Percentiles rank a stretch among this genome's conserved stretches.
These are phyloP conservation scores for Talaromyces borbonicus DNA, from an alignment of 495 filamentous ascomycete genomes.

Conservation along the genomic window DNA sequence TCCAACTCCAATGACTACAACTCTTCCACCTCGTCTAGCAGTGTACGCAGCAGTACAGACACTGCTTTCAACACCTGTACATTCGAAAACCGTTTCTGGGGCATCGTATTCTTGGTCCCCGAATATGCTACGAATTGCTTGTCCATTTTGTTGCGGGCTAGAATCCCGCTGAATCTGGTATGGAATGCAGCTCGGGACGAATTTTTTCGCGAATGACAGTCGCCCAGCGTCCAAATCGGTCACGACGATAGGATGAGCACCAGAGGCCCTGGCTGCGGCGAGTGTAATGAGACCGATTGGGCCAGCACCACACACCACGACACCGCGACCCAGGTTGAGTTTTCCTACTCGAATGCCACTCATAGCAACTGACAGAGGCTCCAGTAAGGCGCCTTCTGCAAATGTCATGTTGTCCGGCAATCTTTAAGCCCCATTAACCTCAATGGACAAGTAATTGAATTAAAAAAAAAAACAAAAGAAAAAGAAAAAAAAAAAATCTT, in stretches of 20 bases:
- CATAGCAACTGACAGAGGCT: slow-evolving; percentile 68
- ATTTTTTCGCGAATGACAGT: slow-evolving; percentile 47
- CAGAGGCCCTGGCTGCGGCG: slow-evolving; percentile 48
- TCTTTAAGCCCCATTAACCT: too few relatives aligned
- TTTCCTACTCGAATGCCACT: slow-evolving; percentile 52
- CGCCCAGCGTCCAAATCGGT: slow-evolving; percentile 49
- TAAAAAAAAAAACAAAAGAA: too few relatives aligned
- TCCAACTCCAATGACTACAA: slow-evolving; percentile 57
- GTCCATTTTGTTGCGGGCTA: slow-evolving; percentile 40
- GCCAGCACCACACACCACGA: slow-evolving; percentile 68
- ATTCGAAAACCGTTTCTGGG: slow-evolving; percentile 50
- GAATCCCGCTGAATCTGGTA: slow-evolving; percentile 39
- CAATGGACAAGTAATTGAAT: too few relatives aligned
- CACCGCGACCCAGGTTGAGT: slow-evolving; percentile 39
- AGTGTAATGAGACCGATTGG: slow-evolving; percentile 62
- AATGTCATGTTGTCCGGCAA: slow-evolving; percentile 52
- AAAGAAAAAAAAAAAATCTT: too few relatives aligned
- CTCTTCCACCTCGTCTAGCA: slow-evolving; percentile 46
- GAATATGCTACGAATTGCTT: slow-evolving; percentile 42
- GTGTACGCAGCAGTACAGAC: slow-evolving; percentile 46
- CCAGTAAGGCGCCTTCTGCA: slow-evolving; percentile 60
- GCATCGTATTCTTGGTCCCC: slow-evolving; percentile 38
- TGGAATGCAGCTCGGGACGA: slow-evolving; percentile 44
- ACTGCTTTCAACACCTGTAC: slow-evolving; percentile 53
- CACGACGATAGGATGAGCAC: slow-evolving; percentile 54